Base-by-base conservation (phyloP, 139 green algal species). In the Volvox reticuliferus region DNA sequence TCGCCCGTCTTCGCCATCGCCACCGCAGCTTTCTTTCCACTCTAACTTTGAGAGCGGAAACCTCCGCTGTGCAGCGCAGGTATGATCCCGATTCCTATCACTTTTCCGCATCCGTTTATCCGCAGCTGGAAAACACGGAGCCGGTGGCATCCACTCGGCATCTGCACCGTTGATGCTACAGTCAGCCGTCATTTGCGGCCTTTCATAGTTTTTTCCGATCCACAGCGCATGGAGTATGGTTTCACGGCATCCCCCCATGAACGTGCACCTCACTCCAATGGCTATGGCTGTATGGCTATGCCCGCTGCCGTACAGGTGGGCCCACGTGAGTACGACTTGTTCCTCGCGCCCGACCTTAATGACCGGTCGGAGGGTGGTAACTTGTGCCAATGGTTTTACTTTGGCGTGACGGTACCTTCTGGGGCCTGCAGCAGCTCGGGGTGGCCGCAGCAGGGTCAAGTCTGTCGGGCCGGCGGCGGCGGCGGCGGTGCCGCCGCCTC, bases 241-340 rank as follows among this genome's bases (percentile, higher is more conserved):
- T 55, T 55, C 44, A 55, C 44, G 44, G 44, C 44, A 55, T 55
- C 44, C 44, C 44, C 5, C 44, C 44, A 55, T 55, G 44, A 55
- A 55, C 9, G 44, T 55, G 44, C 44, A 9, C 44, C 44, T 55
- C 9, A 55, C 44, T 55, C n/a, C 5, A 55, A 55, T 55, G 9
- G 5, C 44, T 5, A 55, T n/a, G n/a, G n/a, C n/a, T n/a, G 9
- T 9, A 55, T 55, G 44, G 44, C 5, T 9, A 55, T 55, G 44
- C 44, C 44, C 9, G 9, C 44, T 55, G 44, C 44, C n/a, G 71
- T 33, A 20, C 91, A 95, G 86, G 94, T 97, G 35, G 93, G 93
- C 12, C 91, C 95, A 0, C 92, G 91, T 33, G 96, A 97, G 92
- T 97, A 97, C 83, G 95, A 97, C 91, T 89, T 97, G 36, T 95